Conservation (phyloP, 2,329 filamentous ascomycete species). For the Fusarium abutilonis region DNA sequence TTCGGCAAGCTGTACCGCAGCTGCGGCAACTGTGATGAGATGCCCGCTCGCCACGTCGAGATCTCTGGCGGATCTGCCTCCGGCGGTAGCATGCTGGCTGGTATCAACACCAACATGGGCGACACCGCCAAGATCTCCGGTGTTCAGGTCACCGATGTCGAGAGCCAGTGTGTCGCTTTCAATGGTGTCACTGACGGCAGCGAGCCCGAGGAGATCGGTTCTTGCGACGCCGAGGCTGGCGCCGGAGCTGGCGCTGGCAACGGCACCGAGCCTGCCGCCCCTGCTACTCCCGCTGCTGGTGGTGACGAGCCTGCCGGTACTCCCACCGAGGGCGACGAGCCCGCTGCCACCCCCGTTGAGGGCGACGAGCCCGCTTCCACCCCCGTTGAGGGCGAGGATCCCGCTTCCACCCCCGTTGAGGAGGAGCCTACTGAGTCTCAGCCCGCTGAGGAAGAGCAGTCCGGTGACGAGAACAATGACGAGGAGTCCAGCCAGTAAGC, state of each 20-base stretch:
- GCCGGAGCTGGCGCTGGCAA: slow-evolving; percentile 12
- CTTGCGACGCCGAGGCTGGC: slow-evolving; percentile 24
- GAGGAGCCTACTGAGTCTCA: slow-evolving; percentile 12
- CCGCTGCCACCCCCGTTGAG: slow-evolving; percentile 1
- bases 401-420: neutral
- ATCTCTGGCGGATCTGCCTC: slow-evolving; percentile 53
- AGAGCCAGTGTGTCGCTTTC: slow-evolving; percentile 36
- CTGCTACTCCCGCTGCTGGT: slow-evolving; percentile 21
- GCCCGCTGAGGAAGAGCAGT: slow-evolving; percentile 6
- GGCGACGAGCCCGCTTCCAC: slow-evolving; percentile 1
- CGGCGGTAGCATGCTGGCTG: slow-evolving; percentile 53
- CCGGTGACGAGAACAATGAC: neutral
- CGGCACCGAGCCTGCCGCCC: slow-evolving; percentile 4
- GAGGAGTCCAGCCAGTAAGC: neutral
- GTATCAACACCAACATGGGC: slow-evolving; percentile 56
- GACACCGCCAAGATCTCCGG: slow-evolving; percentile 46
- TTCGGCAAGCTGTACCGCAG: slow-evolving; percentile 42
- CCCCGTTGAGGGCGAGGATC: neutral
- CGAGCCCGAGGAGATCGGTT: slow-evolving; percentile 42
- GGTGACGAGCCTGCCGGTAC: neutral
- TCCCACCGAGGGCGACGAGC: neutral
- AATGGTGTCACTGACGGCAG: slow-evolving; percentile 42
- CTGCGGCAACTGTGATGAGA: slow-evolving; percentile 55
- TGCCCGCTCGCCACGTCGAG: slow-evolving; percentile 55
- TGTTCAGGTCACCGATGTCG: slow-evolving; percentile 32